Conservation (phyloP, 2,329 filamentous ascomycete species). For the Pseudocercospora fuligena region DNA sequence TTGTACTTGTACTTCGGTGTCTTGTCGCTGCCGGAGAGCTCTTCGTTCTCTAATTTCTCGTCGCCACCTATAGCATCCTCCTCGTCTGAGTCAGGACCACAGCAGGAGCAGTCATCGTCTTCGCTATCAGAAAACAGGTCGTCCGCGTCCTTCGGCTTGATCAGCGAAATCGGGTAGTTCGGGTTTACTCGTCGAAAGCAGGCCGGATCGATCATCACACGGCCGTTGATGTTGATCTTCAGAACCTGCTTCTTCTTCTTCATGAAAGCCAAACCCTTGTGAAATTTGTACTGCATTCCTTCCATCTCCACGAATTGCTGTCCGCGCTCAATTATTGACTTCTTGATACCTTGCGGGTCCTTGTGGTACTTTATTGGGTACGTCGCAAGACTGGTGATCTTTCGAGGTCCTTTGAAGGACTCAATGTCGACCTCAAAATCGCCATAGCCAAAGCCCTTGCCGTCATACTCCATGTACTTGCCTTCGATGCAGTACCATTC, state of each 20-base stretch:
- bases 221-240: conserved; percentile 84
- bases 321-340: conserved; percentile 75
- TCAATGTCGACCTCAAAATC: conserved; percentile 71
- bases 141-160: conserved; percentile 67
- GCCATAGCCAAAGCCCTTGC: conserved; percentile 80
- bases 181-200: conserved; percentile 84
- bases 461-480: conserved; percentile 83
- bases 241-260: conserved; percentile 76
- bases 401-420: conserved; percentile 78
- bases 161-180: conserved; percentile 77
- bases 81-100: conserved; percentile 45
- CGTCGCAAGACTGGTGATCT: conserved; percentile 76
- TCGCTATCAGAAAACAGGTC: conserved; percentile 57
- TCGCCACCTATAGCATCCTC: conserved; percentile 51
- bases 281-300: conserved; percentile 81
- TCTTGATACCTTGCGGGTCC: conserved; percentile 67
- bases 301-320: conserved; percentile 82
- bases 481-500: conserved; percentile 79
- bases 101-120: conserved; percentile 49
- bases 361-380: conserved; percentile 84
- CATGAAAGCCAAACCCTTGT: conserved; percentile 82
- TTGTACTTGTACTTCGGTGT: conserved; percentile 45
- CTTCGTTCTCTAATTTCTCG: conserved; percentile 54
- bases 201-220: conserved; percentile 84
- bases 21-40: conserved; percentile 54